Conservation (phyloP, 2,329 filamentous ascomycete genomes). For the Botrytis paeoniae region DNA sequence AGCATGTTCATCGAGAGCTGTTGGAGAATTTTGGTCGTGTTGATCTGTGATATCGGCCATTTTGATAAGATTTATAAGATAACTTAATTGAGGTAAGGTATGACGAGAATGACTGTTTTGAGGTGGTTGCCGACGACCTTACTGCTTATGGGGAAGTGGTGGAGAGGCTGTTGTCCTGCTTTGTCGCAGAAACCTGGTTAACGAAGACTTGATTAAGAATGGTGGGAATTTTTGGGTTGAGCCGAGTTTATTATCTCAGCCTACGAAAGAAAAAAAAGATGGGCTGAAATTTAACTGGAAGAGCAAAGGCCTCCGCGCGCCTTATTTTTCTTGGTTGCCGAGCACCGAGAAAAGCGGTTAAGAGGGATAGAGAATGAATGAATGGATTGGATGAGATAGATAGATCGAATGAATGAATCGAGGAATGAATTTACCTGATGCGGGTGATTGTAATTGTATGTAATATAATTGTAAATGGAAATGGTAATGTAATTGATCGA, state of each 20-base stretch:
- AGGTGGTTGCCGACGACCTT: conserved; percentile 39
- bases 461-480: neutral
- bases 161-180: conserved; percentile 37
- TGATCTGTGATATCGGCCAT: conserved; percentile 82
- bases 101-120: conserved; percentile 39
- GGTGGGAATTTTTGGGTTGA: conserved; percentile 34
- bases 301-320: conserved; percentile 8
- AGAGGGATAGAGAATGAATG: neutral
- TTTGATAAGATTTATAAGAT: conserved; percentile 30
- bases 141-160: conserved; percentile 37
- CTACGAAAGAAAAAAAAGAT: conserved; percentile 5
- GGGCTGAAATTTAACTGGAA: conserved; percentile 17
- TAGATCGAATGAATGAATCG: conserved; percentile 12
- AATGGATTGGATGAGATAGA: neutral
- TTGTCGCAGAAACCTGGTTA: conserved; percentile 38
- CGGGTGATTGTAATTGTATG: neutral
- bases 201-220: conserved; percentile 38
- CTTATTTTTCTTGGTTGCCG: conserved; percentile 10
- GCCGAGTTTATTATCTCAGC: conserved; percentile 25
- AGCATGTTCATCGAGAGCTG: conserved; percentile 70
- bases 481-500: neutral
- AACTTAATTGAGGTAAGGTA: conserved; percentile 32
- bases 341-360: conserved; percentile 11
- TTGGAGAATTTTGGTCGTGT: conserved; percentile 72
- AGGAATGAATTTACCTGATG: conserved; percentile 13